Percentiles rank a stretch among this genome's conserved stretches.
These are phyloP conservation scores for Saccharomycopsis lassenensis DNA, from an alignment of 805 yeast species.

Conservation along the genomic window DNA sequence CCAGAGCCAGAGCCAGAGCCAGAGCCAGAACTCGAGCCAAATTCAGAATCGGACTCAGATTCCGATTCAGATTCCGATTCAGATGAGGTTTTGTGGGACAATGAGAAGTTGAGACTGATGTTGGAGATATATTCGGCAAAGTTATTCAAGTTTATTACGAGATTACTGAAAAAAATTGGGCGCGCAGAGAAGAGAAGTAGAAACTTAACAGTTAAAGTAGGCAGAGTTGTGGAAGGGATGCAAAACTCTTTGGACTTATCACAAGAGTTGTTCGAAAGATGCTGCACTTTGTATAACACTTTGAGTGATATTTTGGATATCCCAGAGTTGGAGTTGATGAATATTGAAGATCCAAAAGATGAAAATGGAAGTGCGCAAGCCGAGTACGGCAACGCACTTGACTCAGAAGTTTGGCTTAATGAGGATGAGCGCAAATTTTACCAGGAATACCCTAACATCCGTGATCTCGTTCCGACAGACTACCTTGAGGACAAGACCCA, in stretches of 20 bases:
- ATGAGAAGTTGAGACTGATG: too few species aligned
- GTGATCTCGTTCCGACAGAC: background rate
- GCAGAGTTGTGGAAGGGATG: constrained; percentile 24
- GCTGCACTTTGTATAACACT: constrained; percentile 31
- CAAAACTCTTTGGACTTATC: constrained; percentile 27
- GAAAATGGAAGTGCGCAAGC: constrained; percentile 4
- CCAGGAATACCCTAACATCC: constrained; percentile 35
- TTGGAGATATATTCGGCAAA: too few species aligned
- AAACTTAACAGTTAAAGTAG: constrained; percentile 3
- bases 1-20: background rate
- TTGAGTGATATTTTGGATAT: constrained; percentile 32
- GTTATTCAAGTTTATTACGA: constrained; percentile 1
- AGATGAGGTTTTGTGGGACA: background rate
- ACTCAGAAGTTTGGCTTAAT: constrained; percentile 9
- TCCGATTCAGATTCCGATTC: background rate
- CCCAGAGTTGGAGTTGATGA: constrained; percentile 27
- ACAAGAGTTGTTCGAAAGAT: constrained; percentile 31
- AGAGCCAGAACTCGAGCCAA: background rate
- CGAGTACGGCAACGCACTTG: constrained; percentile 14
- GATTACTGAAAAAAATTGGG: constrained; percentile 2
- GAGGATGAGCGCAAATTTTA: constrained; percentile 58
- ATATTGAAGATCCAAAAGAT: too few species aligned
- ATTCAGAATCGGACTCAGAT: background rate
- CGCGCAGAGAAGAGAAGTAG: too few species aligned
- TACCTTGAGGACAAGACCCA: constrained; percentile 6